Base-by-base conservation (phyloP, 192 early-diverging fungal genomes). In the Spinellus fusiger region DNA sequence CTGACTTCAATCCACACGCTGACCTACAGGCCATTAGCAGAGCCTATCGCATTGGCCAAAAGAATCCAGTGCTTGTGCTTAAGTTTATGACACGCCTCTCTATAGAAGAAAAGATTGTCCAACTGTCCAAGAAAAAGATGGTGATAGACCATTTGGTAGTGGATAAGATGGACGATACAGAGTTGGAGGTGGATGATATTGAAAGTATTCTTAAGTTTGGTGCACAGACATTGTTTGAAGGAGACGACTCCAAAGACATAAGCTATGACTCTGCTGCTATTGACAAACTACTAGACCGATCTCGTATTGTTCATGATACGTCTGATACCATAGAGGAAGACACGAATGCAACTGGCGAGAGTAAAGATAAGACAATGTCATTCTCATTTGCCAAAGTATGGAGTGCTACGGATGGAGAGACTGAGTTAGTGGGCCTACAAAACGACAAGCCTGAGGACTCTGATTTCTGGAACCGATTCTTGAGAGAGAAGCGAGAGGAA, bases 1-100 rank as follows among this genome's bases (percentile, higher is more conserved):
- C 84, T 5, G 88, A 91, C 62, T 87, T 79, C 74, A 90, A 91
- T 55, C 87, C 86, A 2, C 84, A 90, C 55, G 65, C 69, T 8
- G 88, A 90, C 61, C 71, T 85, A 54, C 89, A 91, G 64, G 89
- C 89, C 1, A 73, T 90, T 25, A 79, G 82, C 48, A 75, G 89
- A 16, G 89, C 86, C 4, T 82, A 91, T 66, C 76, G 89, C 27
- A 88, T 90, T 13, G 89, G 89, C 0, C 89, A 91, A 71, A 81
- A 67, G 44, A 77, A 73, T 16, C 79, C 78, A 29, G 85, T 91
- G 1, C 54, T 81, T 29, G 82, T 88, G 1, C 80, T 85, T 55
- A 80, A 80, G 33, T 77, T 91, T 32, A 80, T 87, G 64, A 84
- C 84, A 0, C 68, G 83, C 8, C 69, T 77, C 46, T 81, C 80